These are phyloP conservation scores for Chaetomiaceae sp. DNA, from an alignment of 2,329 filamentous ascomycete species.

Conservation along the genomic window DNA sequence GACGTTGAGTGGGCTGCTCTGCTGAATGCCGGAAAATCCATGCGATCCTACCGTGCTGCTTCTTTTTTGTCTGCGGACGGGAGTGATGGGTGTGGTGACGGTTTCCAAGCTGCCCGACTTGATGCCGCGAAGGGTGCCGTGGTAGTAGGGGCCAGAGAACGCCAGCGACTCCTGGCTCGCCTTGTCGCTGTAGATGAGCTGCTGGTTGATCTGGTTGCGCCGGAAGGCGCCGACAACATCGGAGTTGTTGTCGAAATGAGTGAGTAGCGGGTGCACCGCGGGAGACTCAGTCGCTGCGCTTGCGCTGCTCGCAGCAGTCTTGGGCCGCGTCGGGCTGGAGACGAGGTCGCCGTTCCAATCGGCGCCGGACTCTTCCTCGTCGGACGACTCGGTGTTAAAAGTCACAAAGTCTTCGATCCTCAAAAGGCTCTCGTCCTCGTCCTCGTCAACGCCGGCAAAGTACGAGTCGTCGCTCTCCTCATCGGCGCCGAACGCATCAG, in stretches of 20 bases:
- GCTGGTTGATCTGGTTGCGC: constrained; percentile 59
- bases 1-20: constrained; percentile 48
- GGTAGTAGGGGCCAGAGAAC: constrained; percentile 56
- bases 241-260: constrained; percentile 61
- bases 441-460: constrained; percentile 41
- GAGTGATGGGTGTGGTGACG: constrained; percentile 64
- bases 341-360: constrained; percentile 42
- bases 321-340: constrained; percentile 47
- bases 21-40: constrained; percentile 27
- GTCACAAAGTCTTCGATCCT: constrained; percentile 71
- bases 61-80: constrained; percentile 56
- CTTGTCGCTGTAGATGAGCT: constrained; percentile 56
- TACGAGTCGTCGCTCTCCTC: constrained; percentile 48
- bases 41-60: constrained; percentile 28
- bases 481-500: constrained; percentile 53
- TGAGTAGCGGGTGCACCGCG: constrained; percentile 51
- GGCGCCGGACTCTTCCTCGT: constrained; percentile 51
- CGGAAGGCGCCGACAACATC: constrained; percentile 76
- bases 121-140: constrained; percentile 58
- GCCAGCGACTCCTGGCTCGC: constrained; percentile 59
- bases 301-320: constrained; percentile 32
- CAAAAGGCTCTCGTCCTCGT: constrained; percentile 60
- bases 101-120: constrained; percentile 63
- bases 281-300: constrained; percentile 46
- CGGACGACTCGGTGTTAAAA: constrained; percentile 59